Conservation (phyloP, 225 moss, liverwort and hornwort species). For the Thuidium tamariscinum region DNA sequence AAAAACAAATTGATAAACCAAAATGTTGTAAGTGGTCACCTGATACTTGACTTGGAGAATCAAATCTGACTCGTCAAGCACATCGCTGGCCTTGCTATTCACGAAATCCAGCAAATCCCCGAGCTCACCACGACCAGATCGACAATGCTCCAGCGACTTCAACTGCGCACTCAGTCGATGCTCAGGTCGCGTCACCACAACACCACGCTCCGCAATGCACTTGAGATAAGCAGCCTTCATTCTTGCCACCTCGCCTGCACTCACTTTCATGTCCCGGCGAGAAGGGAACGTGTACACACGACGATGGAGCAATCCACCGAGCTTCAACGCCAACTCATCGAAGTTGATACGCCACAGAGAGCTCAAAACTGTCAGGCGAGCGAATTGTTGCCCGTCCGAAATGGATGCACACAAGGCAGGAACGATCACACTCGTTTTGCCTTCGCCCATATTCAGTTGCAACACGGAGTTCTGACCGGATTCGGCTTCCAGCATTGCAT, state of each 20-base stretch:
- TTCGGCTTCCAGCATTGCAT: not conserved
- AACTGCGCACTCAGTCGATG: conserved; percentile 10
- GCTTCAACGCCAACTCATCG: conserved; percentile 20
- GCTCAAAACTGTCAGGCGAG: conserved; percentile 17
- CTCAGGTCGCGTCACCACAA: conserved; percentile 24
- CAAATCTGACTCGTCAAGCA: conserved; percentile 36
- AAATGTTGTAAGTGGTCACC: not conserved
- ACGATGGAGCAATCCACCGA: conserved; percentile 20
- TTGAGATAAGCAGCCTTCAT: not conserved
- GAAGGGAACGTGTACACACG: conserved; percentile 20
- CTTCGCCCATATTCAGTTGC: conserved; percentile 40
- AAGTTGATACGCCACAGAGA: conserved; percentile 26
- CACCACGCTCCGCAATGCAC: conserved; percentile 3
- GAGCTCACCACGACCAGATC: not conserved
- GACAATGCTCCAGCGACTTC: conserved; percentile 10
- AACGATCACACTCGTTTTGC: conserved; percentile 24
- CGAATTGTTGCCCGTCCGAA: not conserved
- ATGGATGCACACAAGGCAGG: conserved; percentile 24
- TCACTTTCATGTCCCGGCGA: conserved; percentile 1
- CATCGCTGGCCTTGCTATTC: not conserved
- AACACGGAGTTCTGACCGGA: not conserved
- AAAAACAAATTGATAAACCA: not conserved
- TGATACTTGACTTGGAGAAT: conserved; percentile 31
- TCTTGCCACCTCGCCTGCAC: not conserved
- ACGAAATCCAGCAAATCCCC: not conserved